These are phyloP conservation scores for Triticum aestivum DNA, from an alignment of 176 grass and related monocot genomes.

Conservation along the genomic window DNA sequence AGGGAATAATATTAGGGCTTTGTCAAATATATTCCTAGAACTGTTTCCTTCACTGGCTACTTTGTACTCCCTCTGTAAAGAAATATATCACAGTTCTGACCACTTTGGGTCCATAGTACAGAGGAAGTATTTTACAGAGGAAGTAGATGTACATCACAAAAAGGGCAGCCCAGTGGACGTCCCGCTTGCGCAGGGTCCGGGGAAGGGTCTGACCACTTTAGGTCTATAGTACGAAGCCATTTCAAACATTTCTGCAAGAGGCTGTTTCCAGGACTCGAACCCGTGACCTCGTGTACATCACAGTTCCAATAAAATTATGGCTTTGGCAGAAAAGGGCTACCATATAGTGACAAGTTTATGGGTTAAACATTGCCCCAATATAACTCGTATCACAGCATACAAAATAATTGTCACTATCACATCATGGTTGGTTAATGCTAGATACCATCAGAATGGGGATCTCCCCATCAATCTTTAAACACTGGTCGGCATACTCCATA, in stretches of 20 bases:
- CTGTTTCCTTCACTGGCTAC: background rate
- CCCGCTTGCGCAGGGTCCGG: no score
- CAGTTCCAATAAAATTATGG: background rate
- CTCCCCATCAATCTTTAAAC: background rate
- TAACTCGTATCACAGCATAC: background rate
- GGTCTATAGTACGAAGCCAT: no score
- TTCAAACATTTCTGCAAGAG: no score
- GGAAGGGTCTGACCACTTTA: no score
- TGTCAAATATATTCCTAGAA: background rate
- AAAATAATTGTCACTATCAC: background rate
- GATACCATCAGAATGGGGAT: background rate
- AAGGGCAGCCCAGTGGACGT: no score
- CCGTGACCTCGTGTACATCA: background rate
- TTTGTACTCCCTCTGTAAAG: no score
- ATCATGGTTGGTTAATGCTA: background rate
- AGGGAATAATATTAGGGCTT: background rate
- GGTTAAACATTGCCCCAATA: background rate
- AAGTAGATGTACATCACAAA: no score
- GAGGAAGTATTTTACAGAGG: no score
- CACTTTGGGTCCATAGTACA: no score
- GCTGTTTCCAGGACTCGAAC: no score
- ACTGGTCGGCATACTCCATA: background rate
- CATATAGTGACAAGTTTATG: background rate
- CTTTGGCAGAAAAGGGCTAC: background rate
- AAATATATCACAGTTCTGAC: no score